Evolutionary conservation across 805 yeast genomes (phyloP).

Genomic region (Cyberlindnera nakhonratchasimensis): DNA sequence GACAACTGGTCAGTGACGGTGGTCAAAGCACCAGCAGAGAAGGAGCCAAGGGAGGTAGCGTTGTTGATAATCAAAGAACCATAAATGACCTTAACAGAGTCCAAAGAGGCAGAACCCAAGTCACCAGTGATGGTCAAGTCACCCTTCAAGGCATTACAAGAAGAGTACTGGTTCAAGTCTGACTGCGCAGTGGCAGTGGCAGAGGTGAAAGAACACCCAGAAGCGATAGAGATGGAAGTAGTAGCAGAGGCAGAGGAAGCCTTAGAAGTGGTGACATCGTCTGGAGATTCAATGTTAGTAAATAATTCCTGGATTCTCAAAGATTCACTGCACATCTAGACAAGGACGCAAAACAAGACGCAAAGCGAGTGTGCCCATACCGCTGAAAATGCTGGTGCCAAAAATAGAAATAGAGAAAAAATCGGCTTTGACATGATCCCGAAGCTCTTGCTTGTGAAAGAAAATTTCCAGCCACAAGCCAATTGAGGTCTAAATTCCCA

Average conservation of each 20-base stretch:
- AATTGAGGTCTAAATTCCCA: no score
- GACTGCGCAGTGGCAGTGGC: slow-evolving; percentile 76
- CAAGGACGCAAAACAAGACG: background rate
- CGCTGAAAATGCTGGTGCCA: slow-evolving; percentile 2
- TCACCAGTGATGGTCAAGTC: slow-evolving; percentile 67
- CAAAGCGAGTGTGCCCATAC: slow-evolving; percentile 1
- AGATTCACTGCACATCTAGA: background rate
- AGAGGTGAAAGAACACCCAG: slow-evolving; percentile 62
- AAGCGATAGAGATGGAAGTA: slow-evolving; percentile 44
- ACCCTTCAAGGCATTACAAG: slow-evolving; percentile 81
- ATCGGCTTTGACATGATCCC: background rate
- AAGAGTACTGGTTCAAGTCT: slow-evolving; percentile 67
- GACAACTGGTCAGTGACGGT: slow-evolving; percentile 69
- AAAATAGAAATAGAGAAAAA: slow-evolving; percentile 6
- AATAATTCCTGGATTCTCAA: background rate
- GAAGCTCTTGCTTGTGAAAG: background rate
- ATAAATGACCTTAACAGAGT: slow-evolving; percentile 70
- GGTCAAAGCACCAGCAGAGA: slow-evolving; percentile 77
- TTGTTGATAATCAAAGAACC: slow-evolving; percentile 71
- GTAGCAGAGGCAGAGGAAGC: slow-evolving; percentile 56
- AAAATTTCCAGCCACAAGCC: background rate
- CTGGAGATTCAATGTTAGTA: slow-evolving; percentile 22
- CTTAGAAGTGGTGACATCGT: slow-evolving; percentile 39
- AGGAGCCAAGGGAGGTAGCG: slow-evolving; percentile 56
- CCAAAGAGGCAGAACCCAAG: slow-evolving; percentile 61